A percentile compares a stretch with the other conserved stretches of the same genome.
Evolutionary conservation across 768 basidiomycete species (phyloP).

Genomic region (Suillus plorans): DNA sequence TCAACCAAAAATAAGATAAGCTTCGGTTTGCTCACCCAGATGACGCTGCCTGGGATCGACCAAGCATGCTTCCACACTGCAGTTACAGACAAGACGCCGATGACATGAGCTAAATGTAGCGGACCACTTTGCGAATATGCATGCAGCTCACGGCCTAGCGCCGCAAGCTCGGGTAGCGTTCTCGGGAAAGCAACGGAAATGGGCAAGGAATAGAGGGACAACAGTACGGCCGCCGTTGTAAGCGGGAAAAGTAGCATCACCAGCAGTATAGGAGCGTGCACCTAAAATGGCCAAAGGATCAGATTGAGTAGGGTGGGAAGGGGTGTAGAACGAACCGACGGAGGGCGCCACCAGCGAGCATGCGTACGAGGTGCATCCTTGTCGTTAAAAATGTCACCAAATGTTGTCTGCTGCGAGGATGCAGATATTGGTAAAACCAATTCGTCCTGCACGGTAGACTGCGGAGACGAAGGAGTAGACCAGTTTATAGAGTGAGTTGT

Average conservation of each 20-base stretch:
- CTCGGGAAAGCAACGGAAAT: slow-evolving; percentile 76
- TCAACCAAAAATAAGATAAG: slow-evolving; percentile 17
- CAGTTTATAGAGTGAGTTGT: slow-evolving; percentile 39
- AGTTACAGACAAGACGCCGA: slow-evolving; percentile 78
- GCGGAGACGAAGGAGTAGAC: slow-evolving; percentile 48
- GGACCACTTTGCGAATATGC: slow-evolving; percentile 74
- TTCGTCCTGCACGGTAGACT: slow-evolving; percentile 39
- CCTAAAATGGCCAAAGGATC: slow-evolving; percentile 26
- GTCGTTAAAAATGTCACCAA: slow-evolving; percentile 43
- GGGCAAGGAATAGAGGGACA: slow-evolving; percentile 55
- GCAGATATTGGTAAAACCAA: slow-evolving; percentile 56
- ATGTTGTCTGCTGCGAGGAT: slow-evolving; percentile 45
- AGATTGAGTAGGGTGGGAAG: slow-evolving; percentile 12
- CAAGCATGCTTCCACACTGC: slow-evolving; percentile 97
- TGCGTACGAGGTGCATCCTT: slow-evolving; percentile 32
- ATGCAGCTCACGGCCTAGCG: slow-evolving; percentile 73
- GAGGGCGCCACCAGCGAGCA: slow-evolving; percentile 30
- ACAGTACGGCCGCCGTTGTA: slow-evolving; percentile 54
- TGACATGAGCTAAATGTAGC: slow-evolving; percentile 68
- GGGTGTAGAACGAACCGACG: slow-evolving; percentile 32
- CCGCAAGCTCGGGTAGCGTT: slow-evolving; percentile 72
- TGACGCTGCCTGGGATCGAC: slow-evolving; percentile 93
- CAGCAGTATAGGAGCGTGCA: slow-evolving; percentile 66
- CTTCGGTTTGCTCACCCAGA: slow-evolving; percentile 60
- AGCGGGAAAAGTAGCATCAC: slow-evolving; percentile 67